A percentile compares a stretch with the other conserved stretches of the same genome.
phyloP scores from a whole-genome alignment of 2,329 filamentous ascomycete species.

The Alternaria hordeiaustralica region DNA sequence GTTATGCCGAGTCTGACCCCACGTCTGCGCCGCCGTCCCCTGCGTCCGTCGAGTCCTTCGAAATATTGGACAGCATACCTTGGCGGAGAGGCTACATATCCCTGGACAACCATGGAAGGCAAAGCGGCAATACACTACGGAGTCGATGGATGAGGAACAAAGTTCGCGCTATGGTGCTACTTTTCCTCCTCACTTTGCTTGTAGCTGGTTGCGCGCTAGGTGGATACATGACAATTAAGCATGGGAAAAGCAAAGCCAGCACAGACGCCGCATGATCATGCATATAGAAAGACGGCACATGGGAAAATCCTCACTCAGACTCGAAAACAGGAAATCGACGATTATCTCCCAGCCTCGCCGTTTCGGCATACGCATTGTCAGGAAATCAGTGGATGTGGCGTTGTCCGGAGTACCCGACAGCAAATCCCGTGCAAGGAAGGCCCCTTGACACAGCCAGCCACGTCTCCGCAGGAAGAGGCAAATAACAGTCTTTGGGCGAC shows the following conservation, averaged over 20 bases:
- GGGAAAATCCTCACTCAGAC: not conserved
- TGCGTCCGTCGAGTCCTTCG: constrained; percentile 44
- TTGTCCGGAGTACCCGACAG: constrained; percentile 9
- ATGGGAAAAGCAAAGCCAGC: constrained; percentile 16
- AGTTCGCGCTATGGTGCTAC: constrained; percentile 20
- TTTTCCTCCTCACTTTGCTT: constrained; percentile 31
- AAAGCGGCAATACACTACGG: constrained; percentile 6
- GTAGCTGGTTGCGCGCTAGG: constrained; percentile 27
- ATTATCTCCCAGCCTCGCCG: not conserved
- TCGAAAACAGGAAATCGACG: not conserved
- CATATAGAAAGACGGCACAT: not conserved
- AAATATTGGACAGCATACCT: constrained; percentile 40
- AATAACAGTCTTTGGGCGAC: constrained; percentile 4
- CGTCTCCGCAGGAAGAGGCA: constrained; percentile 2
- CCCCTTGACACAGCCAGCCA: constrained; percentile 5
- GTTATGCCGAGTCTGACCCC: constrained; percentile 41
- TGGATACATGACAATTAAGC: constrained; percentile 25
- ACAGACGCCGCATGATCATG: not conserved
- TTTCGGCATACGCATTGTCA: not conserved
- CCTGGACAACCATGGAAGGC: constrained; percentile 4
- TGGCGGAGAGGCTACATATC: constrained; percentile 40
- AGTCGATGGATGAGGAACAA: constrained; percentile 30
- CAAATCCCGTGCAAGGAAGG: constrained; percentile 23
- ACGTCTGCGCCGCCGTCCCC: constrained; percentile 44
- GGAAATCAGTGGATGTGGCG: constrained; percentile 11